A percentile compares a stretch with the other conserved stretches of the same genome.
These are phyloP conservation scores for Punctularia strigosozonata DNA, from an alignment of 768 basidiomycete genomes.

Conservation along the genomic window DNA sequence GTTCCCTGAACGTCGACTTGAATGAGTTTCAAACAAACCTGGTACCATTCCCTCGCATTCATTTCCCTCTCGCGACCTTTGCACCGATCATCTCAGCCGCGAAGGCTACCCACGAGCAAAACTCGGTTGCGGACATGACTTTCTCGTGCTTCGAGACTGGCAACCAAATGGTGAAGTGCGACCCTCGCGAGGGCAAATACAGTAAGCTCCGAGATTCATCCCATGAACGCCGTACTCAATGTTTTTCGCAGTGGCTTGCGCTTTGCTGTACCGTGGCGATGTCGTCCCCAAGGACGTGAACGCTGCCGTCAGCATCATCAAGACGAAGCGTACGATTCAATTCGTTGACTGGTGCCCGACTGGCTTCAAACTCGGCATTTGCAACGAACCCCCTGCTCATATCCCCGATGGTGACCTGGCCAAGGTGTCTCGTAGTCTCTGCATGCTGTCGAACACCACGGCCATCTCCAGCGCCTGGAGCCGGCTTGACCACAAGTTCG, in stretches of 20 bases:
- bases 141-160: constrained; percentile 67
- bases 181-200: constrained; percentile 72
- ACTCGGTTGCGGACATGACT: constrained; percentile 61
- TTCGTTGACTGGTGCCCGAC: constrained; percentile 76
- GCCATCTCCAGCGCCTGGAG: constrained; percentile 68
- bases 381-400: constrained; percentile 66
- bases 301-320: constrained; percentile 60
- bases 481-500: constrained; percentile 70
- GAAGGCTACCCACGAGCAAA: constrained; percentile 59
- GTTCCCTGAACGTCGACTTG: constrained; percentile 54
- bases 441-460: constrained; percentile 71
- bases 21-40: constrained; percentile 67
- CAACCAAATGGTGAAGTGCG: constrained; percentile 75
- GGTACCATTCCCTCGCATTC: constrained; percentile 57
- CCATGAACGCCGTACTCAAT: constrained; percentile 1
- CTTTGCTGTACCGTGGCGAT: constrained; percentile 63
- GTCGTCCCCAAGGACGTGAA: constrained; percentile 74
- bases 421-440: constrained; percentile 63
- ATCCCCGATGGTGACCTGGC: constrained; percentile 71
- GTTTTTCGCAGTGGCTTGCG: constrained; percentile 42
- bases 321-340: constrained; percentile 70
- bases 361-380: constrained; percentile 71
- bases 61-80: constrained; percentile 60
- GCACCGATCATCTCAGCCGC: constrained; percentile 52
- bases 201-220: constrained; percentile 23